Percentiles rank a stretch among this genome's conserved stretches.
Evolutionary conservation across 2,329 filamentous ascomycete genomes (phyloP).

Genomic region (Talaromyces sp.): DNA sequence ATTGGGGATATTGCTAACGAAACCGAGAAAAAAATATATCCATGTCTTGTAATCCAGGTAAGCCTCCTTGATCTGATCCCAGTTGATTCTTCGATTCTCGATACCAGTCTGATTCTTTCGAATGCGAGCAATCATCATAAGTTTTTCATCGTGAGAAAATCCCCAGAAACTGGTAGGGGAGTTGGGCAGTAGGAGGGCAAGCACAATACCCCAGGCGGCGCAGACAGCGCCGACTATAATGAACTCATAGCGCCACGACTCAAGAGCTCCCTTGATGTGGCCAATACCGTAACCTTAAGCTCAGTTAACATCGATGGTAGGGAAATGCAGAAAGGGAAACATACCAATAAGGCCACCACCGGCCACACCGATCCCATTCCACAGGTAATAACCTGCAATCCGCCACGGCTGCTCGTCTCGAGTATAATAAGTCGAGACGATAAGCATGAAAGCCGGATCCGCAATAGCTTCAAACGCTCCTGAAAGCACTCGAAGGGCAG

Average conservation of each 20-base stretch:
- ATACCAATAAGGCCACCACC: constrained; percentile 10
- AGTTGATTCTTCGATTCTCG: constrained; percentile 13
- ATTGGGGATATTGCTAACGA: constrained; percentile 27
- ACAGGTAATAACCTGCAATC: constrained; percentile 12
- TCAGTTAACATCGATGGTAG: background rate
- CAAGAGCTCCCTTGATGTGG: background rate
- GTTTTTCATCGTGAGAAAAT: constrained; percentile 8
- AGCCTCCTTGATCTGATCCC: constrained; percentile 11
- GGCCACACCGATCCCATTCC: constrained; percentile 13
- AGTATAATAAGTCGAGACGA: constrained; percentile 26
- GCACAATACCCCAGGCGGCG: constrained; percentile 11
- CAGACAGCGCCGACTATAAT: constrained; percentile 10
- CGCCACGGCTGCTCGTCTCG: constrained; percentile 12
- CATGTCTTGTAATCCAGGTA: constrained; percentile 15
- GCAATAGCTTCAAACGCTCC: constrained; percentile 52
- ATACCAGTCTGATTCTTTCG: constrained; percentile 13
- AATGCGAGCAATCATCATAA: constrained; percentile 14
- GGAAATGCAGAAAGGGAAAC: background rate
- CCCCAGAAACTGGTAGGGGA: constrained; percentile 15
- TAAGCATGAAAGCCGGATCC: constrained; percentile 57
- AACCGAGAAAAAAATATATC: constrained; percentile 4
- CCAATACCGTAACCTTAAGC: background rate
- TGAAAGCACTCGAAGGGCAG: constrained; percentile 52
- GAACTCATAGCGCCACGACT: background rate
- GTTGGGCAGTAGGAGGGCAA: constrained; percentile 12